phyloP scores from a whole-genome alignment of 192 early-diverging fungal genomes.

The Coemansia furcata region DNA sequence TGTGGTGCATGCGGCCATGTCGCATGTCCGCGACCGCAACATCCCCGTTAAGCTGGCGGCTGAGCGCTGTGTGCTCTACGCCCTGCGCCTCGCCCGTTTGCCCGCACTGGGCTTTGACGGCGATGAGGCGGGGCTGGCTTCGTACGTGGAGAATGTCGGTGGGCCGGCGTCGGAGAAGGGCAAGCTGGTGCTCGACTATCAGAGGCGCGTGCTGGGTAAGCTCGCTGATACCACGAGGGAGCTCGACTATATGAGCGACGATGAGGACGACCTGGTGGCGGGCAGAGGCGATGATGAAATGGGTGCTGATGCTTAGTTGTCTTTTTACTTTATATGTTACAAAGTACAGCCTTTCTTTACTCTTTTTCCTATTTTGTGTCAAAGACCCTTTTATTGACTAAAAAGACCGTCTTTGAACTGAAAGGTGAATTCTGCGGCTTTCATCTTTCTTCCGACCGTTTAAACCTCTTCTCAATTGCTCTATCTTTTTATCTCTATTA shows the following conservation, averaged over 20 bases:
- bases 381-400: not conserved
- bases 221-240: constrained; percentile 47
- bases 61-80: constrained; percentile 74
- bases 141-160: constrained; percentile 52
- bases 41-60: constrained; percentile 83
- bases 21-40: constrained; percentile 72
- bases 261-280: constrained; percentile 19
- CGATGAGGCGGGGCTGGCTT: constrained; percentile 15
- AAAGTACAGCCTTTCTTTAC: not conserved
- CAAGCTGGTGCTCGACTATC: constrained; percentile 57
- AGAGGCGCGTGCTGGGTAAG: constrained; percentile 56
- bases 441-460: not conserved
- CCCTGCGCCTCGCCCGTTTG: constrained; percentile 59
- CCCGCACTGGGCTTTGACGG: constrained; percentile 28
- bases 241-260: constrained; percentile 47
- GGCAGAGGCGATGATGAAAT: not conserved
- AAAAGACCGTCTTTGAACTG: not conserved
- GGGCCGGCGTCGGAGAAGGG: constrained; percentile 51
- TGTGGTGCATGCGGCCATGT: constrained; percentile 68
- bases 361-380: not conserved
- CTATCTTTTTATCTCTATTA: not conserved
- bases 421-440: not conserved
- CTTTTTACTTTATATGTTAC: not conserved
- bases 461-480: not conserved
- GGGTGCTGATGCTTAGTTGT: not conserved